phyloP scores from a whole-genome alignment of 768 basidiomycete species.

The Suillus cothurnatus region DNA sequence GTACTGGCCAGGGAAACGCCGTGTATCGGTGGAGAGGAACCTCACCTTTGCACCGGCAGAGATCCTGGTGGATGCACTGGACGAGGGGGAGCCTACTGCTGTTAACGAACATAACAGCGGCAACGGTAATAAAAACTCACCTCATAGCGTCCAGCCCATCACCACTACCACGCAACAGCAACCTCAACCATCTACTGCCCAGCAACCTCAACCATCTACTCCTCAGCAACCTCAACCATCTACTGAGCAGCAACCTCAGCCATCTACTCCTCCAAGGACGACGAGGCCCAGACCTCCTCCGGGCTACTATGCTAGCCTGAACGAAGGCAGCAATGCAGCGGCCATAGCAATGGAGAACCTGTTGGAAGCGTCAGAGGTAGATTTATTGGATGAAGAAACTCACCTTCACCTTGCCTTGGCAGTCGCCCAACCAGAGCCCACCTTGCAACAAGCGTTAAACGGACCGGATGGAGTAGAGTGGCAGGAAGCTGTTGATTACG shows the following conservation, averaged over 20 bases:
- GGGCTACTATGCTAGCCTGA: background rate
- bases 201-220: too few relatives aligned
- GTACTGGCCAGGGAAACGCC: conserved; percentile 23
- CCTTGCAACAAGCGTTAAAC: conserved; percentile 1
- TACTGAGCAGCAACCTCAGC: too few relatives aligned
- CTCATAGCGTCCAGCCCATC: background rate
- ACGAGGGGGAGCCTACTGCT: conserved; percentile 12
- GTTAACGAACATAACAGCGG: too few relatives aligned
- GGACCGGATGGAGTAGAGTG: conserved; percentile 1
- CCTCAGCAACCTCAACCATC: too few relatives aligned
- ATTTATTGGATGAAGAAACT: background rate
- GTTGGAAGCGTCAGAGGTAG: background rate
- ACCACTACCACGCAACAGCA: too few relatives aligned
- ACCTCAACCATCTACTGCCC: too few relatives aligned
- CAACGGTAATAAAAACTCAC: too few relatives aligned
- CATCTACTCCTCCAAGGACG: too few relatives aligned
- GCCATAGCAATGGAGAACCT: background rate
- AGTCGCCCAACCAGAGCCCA: background rate
- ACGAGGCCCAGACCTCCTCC: too few relatives aligned
- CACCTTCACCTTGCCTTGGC: background rate
- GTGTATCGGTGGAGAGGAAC: conserved; percentile 1
- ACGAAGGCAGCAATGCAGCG: too few relatives aligned
- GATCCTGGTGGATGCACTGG: background rate
- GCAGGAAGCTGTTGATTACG: conserved; percentile 12
- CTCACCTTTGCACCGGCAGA: conserved; percentile 8